Conservation (phyloP, 2,329 filamentous ascomycete genomes). For the Fusarium udum region DNA sequence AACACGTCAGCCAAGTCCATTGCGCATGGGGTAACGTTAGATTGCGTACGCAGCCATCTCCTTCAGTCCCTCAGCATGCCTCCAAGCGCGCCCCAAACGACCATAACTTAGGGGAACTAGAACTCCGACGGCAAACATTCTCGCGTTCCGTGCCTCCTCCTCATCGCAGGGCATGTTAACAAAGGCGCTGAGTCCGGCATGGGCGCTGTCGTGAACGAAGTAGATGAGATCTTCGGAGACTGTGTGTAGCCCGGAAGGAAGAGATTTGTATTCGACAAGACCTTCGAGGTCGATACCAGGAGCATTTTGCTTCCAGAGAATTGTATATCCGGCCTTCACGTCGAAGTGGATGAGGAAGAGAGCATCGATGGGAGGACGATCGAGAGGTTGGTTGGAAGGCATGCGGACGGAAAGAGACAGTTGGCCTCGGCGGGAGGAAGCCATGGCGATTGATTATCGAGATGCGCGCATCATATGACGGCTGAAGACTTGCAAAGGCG, state of each 20-base stretch:
- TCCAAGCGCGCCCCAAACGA: conserved; percentile 87
- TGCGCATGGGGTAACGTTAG: not conserved
- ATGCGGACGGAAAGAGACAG: conserved; percentile 53
- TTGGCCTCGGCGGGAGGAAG: conserved; percentile 52
- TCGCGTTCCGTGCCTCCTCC: conserved; percentile 81
- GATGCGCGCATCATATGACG: conserved; percentile 43
- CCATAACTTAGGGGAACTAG: conserved; percentile 88
- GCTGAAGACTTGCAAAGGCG: not conserved
- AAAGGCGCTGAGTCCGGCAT: conserved; percentile 92
- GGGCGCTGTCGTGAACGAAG: conserved; percentile 82
- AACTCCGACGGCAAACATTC: conserved; percentile 91
- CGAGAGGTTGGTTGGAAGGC: conserved; percentile 43
- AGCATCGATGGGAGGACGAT: conserved; percentile 66
- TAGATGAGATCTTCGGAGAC: conserved; percentile 91
- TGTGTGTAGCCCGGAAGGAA: conserved; percentile 91
- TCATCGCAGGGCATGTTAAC: conserved; percentile 83
- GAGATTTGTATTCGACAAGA: conserved; percentile 93
- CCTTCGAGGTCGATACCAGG: conserved; percentile 80
- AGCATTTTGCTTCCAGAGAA: conserved; percentile 83
- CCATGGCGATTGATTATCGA: conserved; percentile 49
- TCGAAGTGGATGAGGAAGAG: conserved; percentile 93
- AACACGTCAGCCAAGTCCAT: conserved; percentile 35
- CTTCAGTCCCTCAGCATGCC: conserved; percentile 81
- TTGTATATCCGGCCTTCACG: conserved; percentile 89
- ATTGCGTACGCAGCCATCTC: conserved; percentile 72